Conservation (phyloP, 2,329 filamentous ascomycete species). For the Lasiodiplodia citricola region DNA sequence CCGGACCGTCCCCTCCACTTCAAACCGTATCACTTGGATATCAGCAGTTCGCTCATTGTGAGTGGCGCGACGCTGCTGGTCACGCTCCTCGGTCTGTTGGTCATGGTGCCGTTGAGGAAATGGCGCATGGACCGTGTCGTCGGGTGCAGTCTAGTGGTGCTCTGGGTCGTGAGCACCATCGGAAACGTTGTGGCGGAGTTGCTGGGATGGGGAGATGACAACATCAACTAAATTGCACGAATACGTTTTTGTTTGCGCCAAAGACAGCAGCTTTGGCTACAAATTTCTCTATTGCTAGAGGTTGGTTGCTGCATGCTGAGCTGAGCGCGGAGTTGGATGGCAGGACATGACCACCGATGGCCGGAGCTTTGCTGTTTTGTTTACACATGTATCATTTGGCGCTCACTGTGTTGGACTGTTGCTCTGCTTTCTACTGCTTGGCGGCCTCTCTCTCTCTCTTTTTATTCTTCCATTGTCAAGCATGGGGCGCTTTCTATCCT, state of each 20-base stretch:
- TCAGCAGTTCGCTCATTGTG: constrained; percentile 84
- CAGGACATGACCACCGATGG: background rate
- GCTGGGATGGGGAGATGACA: constrained; percentile 9
- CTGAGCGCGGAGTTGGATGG: background rate
- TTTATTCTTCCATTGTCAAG: background rate
- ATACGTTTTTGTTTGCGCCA: background rate
- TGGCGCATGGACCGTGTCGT: constrained; percentile 80
- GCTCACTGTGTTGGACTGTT: background rate
- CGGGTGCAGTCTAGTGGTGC: constrained; percentile 75
- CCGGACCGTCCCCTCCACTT: constrained; percentile 69
- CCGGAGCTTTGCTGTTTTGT: background rate
- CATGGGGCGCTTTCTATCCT: background rate
- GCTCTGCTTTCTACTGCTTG: background rate
- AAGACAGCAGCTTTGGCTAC: background rate
- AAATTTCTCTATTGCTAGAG: background rate
- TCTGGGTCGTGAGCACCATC: constrained; percentile 83
- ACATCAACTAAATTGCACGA: constrained; percentile 1
- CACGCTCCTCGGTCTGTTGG: constrained; percentile 77
- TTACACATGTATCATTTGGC: background rate
- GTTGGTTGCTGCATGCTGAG: background rate
- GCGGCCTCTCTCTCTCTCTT: background rate
- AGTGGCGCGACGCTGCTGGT: constrained; percentile 82
- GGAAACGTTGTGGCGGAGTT: constrained; percentile 83
- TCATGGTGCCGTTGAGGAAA: constrained; percentile 81
- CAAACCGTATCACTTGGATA: constrained; percentile 79